These are phyloP conservation scores for Ganoderma multipileum DNA, from an alignment of 1,284 basidiomycete species.

Conservation along the genomic window DNA sequence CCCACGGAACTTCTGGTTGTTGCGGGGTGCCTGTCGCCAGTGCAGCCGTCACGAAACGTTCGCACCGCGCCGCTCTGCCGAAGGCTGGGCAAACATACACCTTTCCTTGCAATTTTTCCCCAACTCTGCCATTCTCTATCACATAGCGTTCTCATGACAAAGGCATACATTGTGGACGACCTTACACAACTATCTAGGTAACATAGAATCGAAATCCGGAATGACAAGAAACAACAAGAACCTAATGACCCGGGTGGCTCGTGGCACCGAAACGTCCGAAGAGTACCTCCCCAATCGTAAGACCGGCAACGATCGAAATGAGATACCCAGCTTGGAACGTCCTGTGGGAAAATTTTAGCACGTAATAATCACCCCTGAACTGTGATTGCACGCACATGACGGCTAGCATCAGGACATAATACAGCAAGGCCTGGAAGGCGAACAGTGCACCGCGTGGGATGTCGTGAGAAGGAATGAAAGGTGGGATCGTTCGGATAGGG, in stretches of 20 bases:
- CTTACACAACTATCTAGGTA: background rate
- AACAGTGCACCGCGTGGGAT: slow-evolving; percentile 66
- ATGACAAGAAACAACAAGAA: background rate
- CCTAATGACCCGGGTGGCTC: slow-evolving; percentile 33
- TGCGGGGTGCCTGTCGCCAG: background rate
- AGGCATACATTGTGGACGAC: background rate
- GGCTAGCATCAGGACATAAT: slow-evolving; percentile 71
- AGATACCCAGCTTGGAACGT: slow-evolving; percentile 77
- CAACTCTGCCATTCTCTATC: background rate
- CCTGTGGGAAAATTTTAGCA: slow-evolving; percentile 49
- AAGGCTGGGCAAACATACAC: background rate
- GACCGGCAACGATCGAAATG: slow-evolving; percentile 66
- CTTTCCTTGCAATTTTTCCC: background rate
- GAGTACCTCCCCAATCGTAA: slow-evolving; percentile 69
- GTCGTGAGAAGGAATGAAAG: slow-evolving; percentile 68
- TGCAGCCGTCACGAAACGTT: background rate
- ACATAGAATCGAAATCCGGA: background rate
- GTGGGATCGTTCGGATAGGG: slow-evolving; percentile 45
- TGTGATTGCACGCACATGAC: slow-evolving; percentile 62
- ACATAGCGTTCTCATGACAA: background rate
- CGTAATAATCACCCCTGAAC: slow-evolving; percentile 8
- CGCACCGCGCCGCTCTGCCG: background rate
- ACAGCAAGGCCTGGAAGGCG: slow-evolving; percentile 60
- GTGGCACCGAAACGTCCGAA: slow-evolving; percentile 59
- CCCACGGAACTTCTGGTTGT: background rate